Evolutionary conservation across 495 filamentous ascomycete species (phyloP).

Genomic region (Podospora pseudocomata): DNA sequence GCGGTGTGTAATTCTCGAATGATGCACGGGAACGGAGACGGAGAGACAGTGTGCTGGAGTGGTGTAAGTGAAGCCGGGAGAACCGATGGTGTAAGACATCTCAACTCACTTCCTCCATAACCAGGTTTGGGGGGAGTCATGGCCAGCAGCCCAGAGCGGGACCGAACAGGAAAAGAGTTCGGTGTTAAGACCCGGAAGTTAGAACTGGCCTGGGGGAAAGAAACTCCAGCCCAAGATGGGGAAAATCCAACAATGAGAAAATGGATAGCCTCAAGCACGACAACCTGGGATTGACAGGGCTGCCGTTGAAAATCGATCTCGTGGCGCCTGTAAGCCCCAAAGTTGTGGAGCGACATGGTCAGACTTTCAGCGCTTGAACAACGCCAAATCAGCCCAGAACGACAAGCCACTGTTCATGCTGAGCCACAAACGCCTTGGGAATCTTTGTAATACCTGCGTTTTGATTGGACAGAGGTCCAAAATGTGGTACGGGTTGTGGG

Average conservation of each 20-base stretch:
- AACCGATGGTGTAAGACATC: not conserved
- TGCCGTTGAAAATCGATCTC: not conserved
- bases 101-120: not conserved
- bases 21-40: not conserved
- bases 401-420: constrained; percentile 25
- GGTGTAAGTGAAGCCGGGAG: not conserved
- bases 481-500: not conserved
- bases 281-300: constrained; percentile 2
- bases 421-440: constrained; percentile 19
- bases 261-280: constrained; percentile 3
- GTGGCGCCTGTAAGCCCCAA: not conserved
- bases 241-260: not conserved
- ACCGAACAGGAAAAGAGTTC: not conserved
- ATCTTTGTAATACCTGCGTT: constrained; percentile 23
- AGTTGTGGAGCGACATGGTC: constrained; percentile 12
- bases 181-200: constrained; percentile 1
- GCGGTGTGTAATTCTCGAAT: no score
- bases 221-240: not conserved
- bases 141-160: not conserved
- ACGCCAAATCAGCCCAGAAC: constrained; percentile 30
- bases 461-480: constrained; percentile 21
- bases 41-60: not conserved
- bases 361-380: constrained; percentile 7
- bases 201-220: not conserved
- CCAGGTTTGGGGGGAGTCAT: not conserved